Evolutionary conservation across 2,329 filamentous ascomycete genomes (phyloP).

Genomic region (Penicillium brevicompactum): DNA sequence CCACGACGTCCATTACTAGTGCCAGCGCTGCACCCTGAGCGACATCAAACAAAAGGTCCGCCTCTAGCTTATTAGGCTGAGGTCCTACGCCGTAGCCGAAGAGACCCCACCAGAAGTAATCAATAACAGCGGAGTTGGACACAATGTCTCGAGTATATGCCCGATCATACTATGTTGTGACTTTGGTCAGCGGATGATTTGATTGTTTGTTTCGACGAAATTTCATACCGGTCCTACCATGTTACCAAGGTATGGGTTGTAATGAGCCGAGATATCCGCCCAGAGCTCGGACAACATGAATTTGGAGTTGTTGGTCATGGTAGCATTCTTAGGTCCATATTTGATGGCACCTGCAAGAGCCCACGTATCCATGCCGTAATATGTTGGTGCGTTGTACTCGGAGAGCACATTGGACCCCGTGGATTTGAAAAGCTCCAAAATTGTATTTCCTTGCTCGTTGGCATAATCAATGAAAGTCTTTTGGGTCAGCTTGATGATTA

Average conservation of each 20-base stretch:
- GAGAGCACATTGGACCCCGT: constrained; percentile 37
- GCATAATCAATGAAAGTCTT: constrained; percentile 41
- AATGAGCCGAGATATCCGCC: constrained; percentile 40
- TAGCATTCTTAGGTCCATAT: constrained; percentile 35
- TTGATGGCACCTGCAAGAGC: constrained; percentile 43
- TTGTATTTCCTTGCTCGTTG: constrained; percentile 33
- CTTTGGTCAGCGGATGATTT: background rate
- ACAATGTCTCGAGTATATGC: constrained; percentile 46
- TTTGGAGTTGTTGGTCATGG: constrained; percentile 32
- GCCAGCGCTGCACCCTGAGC: constrained; percentile 46
- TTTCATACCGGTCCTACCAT: constrained; percentile 32
- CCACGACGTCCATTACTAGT: constrained; percentile 39
- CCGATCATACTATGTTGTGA: constrained; percentile 32
- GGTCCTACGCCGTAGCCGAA: constrained; percentile 45
- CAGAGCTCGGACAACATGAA: constrained; percentile 37
- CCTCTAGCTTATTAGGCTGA: constrained; percentile 41
- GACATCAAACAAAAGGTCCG: constrained; percentile 46
- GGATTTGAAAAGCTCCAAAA: constrained; percentile 25
- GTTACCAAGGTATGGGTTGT: constrained; percentile 41
- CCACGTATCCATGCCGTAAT: constrained; percentile 47
- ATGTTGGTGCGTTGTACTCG: constrained; percentile 47
- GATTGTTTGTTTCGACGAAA: background rate
- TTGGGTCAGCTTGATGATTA: background rate
- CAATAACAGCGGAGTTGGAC: constrained; percentile 44
- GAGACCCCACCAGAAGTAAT: constrained; percentile 48